Base-by-base conservation (phyloP, 78 protist genomes). In the Chrysochromulina tobinii region DNA sequence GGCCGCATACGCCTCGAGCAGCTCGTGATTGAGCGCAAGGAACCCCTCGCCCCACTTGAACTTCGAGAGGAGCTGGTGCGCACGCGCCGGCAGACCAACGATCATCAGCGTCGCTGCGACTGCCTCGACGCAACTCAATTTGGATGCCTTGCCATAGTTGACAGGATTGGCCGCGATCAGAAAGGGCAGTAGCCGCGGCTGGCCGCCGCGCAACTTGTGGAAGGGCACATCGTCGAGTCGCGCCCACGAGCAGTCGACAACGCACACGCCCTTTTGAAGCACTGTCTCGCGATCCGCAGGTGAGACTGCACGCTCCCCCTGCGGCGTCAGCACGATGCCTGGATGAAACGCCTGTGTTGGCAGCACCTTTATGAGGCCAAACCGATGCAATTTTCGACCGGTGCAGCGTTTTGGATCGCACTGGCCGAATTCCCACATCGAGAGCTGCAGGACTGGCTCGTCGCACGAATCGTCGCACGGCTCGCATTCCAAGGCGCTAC, bases 131-230 rank as follows among this genome's bases (percentile, higher is more conserved):
- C 98, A 97, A 5, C 97, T 64, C 53, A 98, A 89, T 79, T 93
- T 94, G 66, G 89, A 64, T 8, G 99, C 99, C 58, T 68, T 88
- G n/a, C 99, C 99, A 89, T 97, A 98, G 89, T 98, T 98, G 23
- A 98, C 98, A 21, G 99, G 98, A 61, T 98, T 98, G 18, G 99
- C 99, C 0, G 99, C 99, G n/a, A 98, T 94, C 2, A 98, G 81
- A 79, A 94, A 97, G 7, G 99, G 99, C 89, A 98, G 58, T 69
- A 97, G 87, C 66, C 97, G 91, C 67, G 89, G 94, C 54, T 91
- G 95, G 15, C 96, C 95, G 50, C 94, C 94, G 18, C 91, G 67
- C 95, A 96, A 73, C 66, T 91, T 90, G 14, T 17, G 54, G 66
- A 95, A 95, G 9, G 98, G 98, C 58, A 96, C 94, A 9, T 93